These are phyloP conservation scores for Puccinia coronata DNA, from an alignment of 1,284 basidiomycete species.

Conservation along the genomic window DNA sequence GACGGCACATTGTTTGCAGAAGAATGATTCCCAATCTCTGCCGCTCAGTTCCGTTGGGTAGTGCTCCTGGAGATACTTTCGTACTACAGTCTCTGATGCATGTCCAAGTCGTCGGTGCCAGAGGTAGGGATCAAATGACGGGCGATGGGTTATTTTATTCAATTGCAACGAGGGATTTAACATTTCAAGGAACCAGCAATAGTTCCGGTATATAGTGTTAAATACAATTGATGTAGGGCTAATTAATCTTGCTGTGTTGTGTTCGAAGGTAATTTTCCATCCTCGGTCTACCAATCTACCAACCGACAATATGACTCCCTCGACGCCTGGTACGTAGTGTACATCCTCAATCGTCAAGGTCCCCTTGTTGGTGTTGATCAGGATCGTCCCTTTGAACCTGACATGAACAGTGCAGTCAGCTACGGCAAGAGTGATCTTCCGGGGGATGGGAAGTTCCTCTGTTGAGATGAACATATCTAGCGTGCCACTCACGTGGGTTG, in stretches of 20 bases:
- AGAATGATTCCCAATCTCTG: background rate
- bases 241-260: background rate
- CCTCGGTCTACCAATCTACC: background rate
- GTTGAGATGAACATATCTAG: background rate
- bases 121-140: too few relatives aligned
- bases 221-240: background rate
- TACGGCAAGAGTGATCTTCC: background rate
- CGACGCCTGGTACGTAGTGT: background rate
- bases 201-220: background rate
- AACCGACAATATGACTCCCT: background rate
- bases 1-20: constrained; percentile 4
- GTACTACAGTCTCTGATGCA: background rate
- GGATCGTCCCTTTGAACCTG: too few relatives aligned
- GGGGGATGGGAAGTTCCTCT: background rate
- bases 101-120: constrained; percentile 19
- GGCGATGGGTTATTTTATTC: background rate
- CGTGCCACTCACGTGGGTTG: constrained; percentile 3
- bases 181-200: background rate
- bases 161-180: background rate
- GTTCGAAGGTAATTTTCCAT: background rate
- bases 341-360: background rate
- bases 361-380: constrained; percentile 1
- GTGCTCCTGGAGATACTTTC: background rate
- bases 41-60: background rate
- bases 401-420: background rate